Evolutionary conservation across 495 filamentous ascomycete genomes (phyloP).

Genomic region (Penicillium crystallinum): DNA sequence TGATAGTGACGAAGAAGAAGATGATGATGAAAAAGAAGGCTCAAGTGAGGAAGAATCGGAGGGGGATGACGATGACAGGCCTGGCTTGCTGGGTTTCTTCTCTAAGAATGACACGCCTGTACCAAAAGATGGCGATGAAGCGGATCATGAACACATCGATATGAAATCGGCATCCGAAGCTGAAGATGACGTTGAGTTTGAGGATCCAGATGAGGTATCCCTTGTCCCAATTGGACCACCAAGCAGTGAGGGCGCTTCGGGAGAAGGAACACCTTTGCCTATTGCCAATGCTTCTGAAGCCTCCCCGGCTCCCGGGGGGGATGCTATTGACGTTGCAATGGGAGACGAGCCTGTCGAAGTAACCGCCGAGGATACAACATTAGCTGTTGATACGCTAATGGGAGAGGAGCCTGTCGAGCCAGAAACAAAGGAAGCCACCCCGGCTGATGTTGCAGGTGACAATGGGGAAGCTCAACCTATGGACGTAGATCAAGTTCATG

Average conservation of each 20-base stretch:
- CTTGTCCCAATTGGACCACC: constrained; percentile 37
- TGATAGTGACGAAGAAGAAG: constrained; percentile 53
- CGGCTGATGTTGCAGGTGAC: background rate
- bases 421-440: constrained; percentile 5
- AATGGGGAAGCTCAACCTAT: constrained; percentile 8
- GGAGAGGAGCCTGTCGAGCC: constrained; percentile 7
- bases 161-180: constrained; percentile 15
- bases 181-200: constrained; percentile 23
- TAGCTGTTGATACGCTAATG: constrained; percentile 11
- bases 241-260: constrained; percentile 5
- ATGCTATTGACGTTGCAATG: background rate
- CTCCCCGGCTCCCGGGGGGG: background rate
- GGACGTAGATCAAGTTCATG: constrained; percentile 12
- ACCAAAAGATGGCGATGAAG: constrained; percentile 28
- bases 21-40: constrained; percentile 40
- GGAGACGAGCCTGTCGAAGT: background rate
- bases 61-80: constrained; percentile 47
- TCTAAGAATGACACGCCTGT: constrained; percentile 41
- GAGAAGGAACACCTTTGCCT: constrained; percentile 17
- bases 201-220: constrained; percentile 44
- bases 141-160: constrained; percentile 21
- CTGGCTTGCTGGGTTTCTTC: constrained; percentile 65
- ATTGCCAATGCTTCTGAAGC: constrained; percentile 14
- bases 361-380: constrained; percentile 6
- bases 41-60: constrained; percentile 28